These are phyloP conservation scores for Pseudocercospora vitis DNA, from an alignment of 2,329 filamentous ascomycete species.

Conservation along the genomic window DNA sequence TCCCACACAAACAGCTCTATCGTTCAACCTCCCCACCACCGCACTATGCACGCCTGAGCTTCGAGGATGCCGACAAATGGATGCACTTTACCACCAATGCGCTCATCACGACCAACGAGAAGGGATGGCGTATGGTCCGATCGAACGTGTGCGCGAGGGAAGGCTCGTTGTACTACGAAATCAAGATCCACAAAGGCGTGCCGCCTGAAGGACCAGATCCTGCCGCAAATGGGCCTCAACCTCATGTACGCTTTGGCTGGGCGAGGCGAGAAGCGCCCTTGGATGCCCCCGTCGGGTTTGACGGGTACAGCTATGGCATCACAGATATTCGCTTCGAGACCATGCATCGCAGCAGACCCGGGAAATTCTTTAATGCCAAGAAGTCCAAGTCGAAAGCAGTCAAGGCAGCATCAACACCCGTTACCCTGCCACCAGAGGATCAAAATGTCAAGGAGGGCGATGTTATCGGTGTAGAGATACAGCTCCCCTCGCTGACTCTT, in stretches of 20 bases:
- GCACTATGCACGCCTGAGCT: conserved; percentile 80
- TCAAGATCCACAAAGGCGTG: conserved; percentile 79
- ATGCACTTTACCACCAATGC: conserved; percentile 74
- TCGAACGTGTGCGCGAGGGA: conserved; percentile 89
- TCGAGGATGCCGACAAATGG: conserved; percentile 84
- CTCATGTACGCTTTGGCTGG: conserved; percentile 78
- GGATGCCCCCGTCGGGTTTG: conserved; percentile 81
- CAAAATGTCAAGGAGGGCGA: conserved; percentile 85
- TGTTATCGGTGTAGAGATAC: conserved; percentile 90
- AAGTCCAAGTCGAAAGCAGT: conserved; percentile 39
- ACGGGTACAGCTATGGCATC: conserved; percentile 91
- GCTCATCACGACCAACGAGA: conserved; percentile 79
- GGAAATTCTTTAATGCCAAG: conserved; percentile 66
- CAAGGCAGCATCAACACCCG: conserved; percentile 42
- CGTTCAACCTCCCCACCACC: conserved; percentile 84
- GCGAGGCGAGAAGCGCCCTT: conserved; percentile 76
- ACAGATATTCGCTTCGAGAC: conserved; percentile 88
- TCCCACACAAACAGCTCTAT: conserved; percentile 85
- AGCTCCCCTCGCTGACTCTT: conserved; percentile 77
- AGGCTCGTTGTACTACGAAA: conserved; percentile 92
- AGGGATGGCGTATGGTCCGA: conserved; percentile 87
- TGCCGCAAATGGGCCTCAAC: conserved; percentile 49
- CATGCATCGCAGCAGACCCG: conserved; percentile 89
- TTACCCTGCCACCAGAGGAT: conserved; percentile 45
- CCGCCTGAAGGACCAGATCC: conserved; percentile 47